phyloP scores from a whole-genome alignment of 2,329 filamentous ascomycete genomes.

The Cadophora gregata region DNA sequence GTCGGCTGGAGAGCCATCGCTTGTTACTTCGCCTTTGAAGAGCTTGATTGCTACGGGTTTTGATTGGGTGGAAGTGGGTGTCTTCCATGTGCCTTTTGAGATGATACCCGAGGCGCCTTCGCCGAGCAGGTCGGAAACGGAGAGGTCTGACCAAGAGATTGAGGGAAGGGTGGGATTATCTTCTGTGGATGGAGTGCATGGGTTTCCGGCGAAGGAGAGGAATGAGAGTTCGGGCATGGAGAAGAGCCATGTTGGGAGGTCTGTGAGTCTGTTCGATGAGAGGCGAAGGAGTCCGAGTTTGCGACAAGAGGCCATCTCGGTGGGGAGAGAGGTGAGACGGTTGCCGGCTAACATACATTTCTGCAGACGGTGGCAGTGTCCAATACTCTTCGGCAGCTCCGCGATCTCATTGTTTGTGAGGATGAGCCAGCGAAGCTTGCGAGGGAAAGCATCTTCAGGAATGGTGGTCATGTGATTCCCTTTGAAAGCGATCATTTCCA shows the following conservation, averaged over 20 bases:
- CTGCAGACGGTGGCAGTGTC: conserved; percentile 50
- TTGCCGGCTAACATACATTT: conserved; percentile 59
- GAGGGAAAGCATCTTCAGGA: conserved; percentile 51
- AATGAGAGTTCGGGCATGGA: conserved; percentile 53
- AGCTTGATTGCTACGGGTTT: conserved; percentile 55
- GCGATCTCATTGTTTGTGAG: conserved; percentile 53
- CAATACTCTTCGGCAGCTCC: conserved; percentile 50
- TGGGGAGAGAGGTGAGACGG: conserved; percentile 48
- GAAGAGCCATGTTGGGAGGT: conserved; percentile 52
- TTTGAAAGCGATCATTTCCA: conserved; percentile 58
- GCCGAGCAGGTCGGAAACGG: conserved; percentile 50
- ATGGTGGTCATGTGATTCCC: conserved; percentile 52
- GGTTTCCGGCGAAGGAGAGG: conserved; percentile 55
- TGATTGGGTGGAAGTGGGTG: conserved; percentile 35
- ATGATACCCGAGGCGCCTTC: conserved; percentile 55
- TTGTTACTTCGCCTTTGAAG: conserved; percentile 54
- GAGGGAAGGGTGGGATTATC: conserved; percentile 44
- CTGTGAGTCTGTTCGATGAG: conserved; percentile 49
- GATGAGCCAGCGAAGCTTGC: conserved; percentile 54
- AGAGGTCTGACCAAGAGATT: conserved; percentile 50
- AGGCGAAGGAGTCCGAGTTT: conserved; percentile 53
- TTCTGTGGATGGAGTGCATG: conserved; percentile 45
- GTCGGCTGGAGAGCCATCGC: conserved; percentile 54
- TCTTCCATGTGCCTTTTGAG: conserved; percentile 49
- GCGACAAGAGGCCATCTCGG: conserved; percentile 51